Evolutionary conservation across 73 alveolate genomes (phyloP), one percentile per base, ranked within the genome.

Genomic region (Paramecium biaurelia): DNA sequence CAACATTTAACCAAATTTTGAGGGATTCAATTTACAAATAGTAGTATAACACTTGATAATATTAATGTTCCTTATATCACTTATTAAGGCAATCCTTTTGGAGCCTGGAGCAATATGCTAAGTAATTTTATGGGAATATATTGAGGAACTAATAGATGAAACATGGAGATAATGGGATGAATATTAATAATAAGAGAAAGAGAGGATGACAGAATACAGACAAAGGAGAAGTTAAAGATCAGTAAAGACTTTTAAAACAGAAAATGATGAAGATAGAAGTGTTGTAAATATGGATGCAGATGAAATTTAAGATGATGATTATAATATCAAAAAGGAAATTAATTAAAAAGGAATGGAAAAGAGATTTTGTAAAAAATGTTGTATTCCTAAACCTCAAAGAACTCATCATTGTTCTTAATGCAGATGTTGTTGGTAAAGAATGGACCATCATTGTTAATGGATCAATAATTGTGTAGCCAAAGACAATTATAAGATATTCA

Each of bases 371-470:
- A 76, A 42, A 20, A 76, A 41, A 42, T 76, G 89, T 41, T 76
- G 37, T 5, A 76, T 76, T 41, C 89, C 89, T 6, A 76, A 76
- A 76, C 89, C 89, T 15, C 11, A 20, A n/a, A 34, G 89, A 37
- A 41, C 89, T 5, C 89, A 76, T 76, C 89, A 76, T 76, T 76
- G 89, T 76, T 38, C 70, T 34, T 76, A 76, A 42, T 76, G 89
- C 23, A 76, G 70, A 42, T 32, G 42, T 76, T 76, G 89, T 41
- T 76, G 89, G 89, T n/a, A 21, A 37, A 76, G 45, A 42, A 76
- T 76, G 89, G 89, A 76, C 18, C 89, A 76, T 76, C 89, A 76
- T 42, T 76, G 89, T n/a, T 41, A 76, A 42, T 76, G 89, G 89
- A 21, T 76, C 1, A 76, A 76, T 76, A 76, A 76, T 76, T 76